Conservation (phyloP, 2,329 filamentous ascomycete genomes). For the Colletotrichum theobromicola region DNA sequence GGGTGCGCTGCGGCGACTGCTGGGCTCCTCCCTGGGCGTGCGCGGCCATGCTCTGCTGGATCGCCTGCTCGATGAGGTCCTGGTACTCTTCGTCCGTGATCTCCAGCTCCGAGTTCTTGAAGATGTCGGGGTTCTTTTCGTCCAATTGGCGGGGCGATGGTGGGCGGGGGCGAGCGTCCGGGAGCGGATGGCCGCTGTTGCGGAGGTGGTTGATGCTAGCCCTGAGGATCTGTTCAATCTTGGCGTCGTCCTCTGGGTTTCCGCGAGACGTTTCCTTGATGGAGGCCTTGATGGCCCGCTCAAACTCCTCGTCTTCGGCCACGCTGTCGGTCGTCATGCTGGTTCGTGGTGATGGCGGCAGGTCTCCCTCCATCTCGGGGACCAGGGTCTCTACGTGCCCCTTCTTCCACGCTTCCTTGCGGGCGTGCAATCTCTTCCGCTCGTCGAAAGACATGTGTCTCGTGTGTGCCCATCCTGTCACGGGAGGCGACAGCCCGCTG, state of each 20-base stretch:
- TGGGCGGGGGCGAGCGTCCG: neutral
- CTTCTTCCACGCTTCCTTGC: conserved; percentile 49
- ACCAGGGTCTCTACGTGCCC: conserved; percentile 30
- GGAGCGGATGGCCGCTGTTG: conserved; percentile 22
- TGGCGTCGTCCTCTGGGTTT: conserved; percentile 70
- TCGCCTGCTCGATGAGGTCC: conserved; percentile 59
- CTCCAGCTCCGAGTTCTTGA: conserved; percentile 32
- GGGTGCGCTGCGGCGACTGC: neutral
- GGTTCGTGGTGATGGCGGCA: conserved; percentile 25
- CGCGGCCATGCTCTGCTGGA: conserved; percentile 53
- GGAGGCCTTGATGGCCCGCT: conserved; percentile 73
- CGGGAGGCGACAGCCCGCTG: conserved; percentile 28
- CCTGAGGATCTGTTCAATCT: conserved; percentile 76
- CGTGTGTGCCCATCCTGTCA: conserved; percentile 54
- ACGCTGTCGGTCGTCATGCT: neutral
- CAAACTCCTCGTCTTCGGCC: conserved; percentile 65
- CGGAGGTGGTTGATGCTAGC: conserved; percentile 68
- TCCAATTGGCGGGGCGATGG: neutral
- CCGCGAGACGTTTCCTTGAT: conserved; percentile 75
- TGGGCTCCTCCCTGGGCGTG: conserved; percentile 23
- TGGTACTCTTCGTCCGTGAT: conserved; percentile 66
- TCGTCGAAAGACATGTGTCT: conserved; percentile 56
- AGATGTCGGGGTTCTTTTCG: conserved; percentile 18
- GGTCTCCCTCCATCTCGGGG: conserved; percentile 15
- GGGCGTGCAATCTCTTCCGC: conserved; percentile 53